Evolutionary conservation across 2,329 filamentous ascomycete species (phyloP), one percentile per base, ranked within the genome.

Genomic region (Claviceps cyperi): DNA sequence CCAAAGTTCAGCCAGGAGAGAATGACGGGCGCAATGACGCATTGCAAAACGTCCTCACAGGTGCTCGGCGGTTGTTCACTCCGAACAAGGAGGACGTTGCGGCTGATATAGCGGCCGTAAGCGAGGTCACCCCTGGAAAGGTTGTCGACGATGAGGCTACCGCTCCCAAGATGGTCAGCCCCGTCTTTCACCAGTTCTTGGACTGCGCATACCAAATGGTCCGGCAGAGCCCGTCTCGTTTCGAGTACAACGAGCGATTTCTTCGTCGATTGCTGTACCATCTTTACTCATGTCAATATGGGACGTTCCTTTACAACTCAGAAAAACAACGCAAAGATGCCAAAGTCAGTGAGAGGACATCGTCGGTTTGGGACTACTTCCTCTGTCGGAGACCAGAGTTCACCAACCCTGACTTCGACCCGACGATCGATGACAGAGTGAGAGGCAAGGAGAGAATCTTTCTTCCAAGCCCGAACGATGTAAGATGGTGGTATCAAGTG

Each of bases 311-410:
- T 5, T 95, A 86, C 67, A 96, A 98, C 68, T 94, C 81, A 50
- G 92, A 98, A 64, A 92, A 89, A 60, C 86, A 95, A 59, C 82
- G 92, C 3, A 71, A 79, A 15, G 84, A 92, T 43, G 76, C 79
- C 21, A 75, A 73, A 28, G 81, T 86, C 1, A 71, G 73, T 39
- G 81, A 89, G 58, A 76, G 79, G 49, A 94, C 89, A 3, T 76
- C 84, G 3, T 94, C 87, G 21, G 92, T 96, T 1, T 98, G 92
- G 92, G 85, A 92, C 57, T 96, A 97, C 63, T 97, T 98, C 65
- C 70, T 97, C 7, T 81, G 84, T 43, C 80, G 90, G 11, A 81
- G 78, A 56, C 72, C 78, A 19, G 86, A 95, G 59, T 98, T 97
- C 59, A 71, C 81, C 38, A 97, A 97, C 60, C 76, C 81, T 0